These are phyloP conservation scores for Ascocoryne sarcoides DNA, from an alignment of 2,329 filamentous ascomycete species.

Conservation along the genomic window DNA sequence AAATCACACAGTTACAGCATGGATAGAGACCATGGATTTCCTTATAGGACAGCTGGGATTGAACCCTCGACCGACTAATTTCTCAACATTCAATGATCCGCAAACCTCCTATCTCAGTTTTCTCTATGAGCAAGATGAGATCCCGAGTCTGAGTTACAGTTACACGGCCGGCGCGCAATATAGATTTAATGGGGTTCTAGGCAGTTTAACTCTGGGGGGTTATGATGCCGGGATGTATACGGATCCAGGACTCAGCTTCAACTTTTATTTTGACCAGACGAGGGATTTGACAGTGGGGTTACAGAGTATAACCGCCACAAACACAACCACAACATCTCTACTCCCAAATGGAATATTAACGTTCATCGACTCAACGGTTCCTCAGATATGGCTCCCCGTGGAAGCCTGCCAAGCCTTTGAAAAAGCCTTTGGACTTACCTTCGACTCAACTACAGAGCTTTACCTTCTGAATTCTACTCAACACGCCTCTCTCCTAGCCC, in stretches of 20 bases:
- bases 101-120: constrained; percentile 30
- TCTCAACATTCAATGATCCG: constrained; percentile 29
- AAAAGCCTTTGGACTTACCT: constrained; percentile 27
- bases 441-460: constrained; percentile 26
- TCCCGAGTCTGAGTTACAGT: constrained; percentile 33
- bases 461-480: constrained; percentile 26
- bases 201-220: constrained; percentile 32
- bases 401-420: constrained; percentile 29
- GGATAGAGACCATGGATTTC: constrained; percentile 13
- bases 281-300: constrained; percentile 31
- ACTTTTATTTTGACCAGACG: constrained; percentile 30
- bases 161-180: constrained; percentile 35
- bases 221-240: constrained; percentile 33
- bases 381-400: constrained; percentile 31
- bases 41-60: constrained; percentile 32
- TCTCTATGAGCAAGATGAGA: constrained; percentile 29
- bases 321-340: constrained; percentile 23
- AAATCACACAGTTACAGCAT: constrained; percentile 10
- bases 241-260: constrained; percentile 30
- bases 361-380: constrained; percentile 31
- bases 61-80: constrained; percentile 31
- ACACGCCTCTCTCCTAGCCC: constrained; percentile 16
- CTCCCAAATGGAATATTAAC: constrained; percentile 25
- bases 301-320: constrained; percentile 12
- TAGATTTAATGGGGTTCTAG: constrained; percentile 26